These are phyloP conservation scores for Sarocladiaceae sp. DNA, from an alignment of 2,329 filamentous ascomycete genomes.

Conservation along the genomic window DNA sequence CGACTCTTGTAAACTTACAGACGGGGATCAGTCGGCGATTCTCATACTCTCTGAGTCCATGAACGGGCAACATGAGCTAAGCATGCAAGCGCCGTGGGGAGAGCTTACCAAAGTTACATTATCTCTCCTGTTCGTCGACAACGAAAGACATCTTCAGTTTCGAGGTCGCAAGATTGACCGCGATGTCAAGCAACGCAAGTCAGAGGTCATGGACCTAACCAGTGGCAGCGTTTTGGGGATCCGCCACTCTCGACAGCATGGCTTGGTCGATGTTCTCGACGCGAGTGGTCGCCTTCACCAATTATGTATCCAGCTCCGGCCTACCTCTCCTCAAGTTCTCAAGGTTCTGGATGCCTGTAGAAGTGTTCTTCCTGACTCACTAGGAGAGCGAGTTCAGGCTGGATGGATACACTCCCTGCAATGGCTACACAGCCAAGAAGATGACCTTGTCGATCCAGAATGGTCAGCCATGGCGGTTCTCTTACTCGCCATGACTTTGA, in stretches of 20 bases:
- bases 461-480: slow-evolving; percentile 64
- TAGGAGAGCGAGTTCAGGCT: slow-evolving; percentile 55
- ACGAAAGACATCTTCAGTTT: slow-evolving; percentile 54
- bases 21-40: slow-evolving; percentile 62
- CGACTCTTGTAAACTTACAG: slow-evolving; percentile 65
- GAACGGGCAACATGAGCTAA: slow-evolving; percentile 59
- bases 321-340: slow-evolving; percentile 54
- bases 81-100: slow-evolving; percentile 71
- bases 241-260: slow-evolving; percentile 50
- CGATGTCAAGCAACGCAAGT: slow-evolving; percentile 41
- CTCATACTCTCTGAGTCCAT: slow-evolving; percentile 62
- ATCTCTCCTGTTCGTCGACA: slow-evolving; percentile 53
- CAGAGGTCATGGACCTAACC: slow-evolving; percentile 38
- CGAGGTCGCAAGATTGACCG: slow-evolving; percentile 44
- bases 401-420: slow-evolving; percentile 70
- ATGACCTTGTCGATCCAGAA: slow-evolving; percentile 47
- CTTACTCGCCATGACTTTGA: slow-evolving; percentile 58
- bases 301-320: slow-evolving; percentile 60
- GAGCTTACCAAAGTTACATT: slow-evolving; percentile 60
- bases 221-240: slow-evolving; percentile 47
- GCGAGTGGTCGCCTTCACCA: slow-evolving; percentile 57
- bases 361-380: slow-evolving; percentile 54
- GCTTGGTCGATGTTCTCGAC: slow-evolving; percentile 61
- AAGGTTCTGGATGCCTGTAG: slow-evolving; percentile 56
- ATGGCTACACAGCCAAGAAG: slow-evolving; percentile 53